Base-by-base conservation (phyloP, 441 rosid genomes). In the Euphorbia schlechtendalii region DNA sequence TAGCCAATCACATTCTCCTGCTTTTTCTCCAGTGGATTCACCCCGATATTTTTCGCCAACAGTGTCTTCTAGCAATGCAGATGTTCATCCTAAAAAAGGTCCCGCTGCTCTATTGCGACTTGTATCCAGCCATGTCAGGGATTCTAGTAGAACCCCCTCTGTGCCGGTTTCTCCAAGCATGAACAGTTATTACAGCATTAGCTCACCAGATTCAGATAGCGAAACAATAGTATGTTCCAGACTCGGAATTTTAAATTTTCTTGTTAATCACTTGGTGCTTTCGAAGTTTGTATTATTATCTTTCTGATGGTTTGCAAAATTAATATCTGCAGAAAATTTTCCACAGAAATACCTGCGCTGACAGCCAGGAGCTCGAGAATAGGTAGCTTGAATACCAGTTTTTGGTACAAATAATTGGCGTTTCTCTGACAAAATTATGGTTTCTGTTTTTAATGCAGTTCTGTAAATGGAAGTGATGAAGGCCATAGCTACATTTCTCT, bases 401-500 rank as follows among this genome's bases (percentile, higher is more conserved):
- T 52, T 65, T 24, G 13, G 13, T 38, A 7, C 43, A 38, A 38
- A 38, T 36, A 38, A 7, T 38, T 38, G 9, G 13, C 43, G 43
- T 12, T 38, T 38, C 30, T 38, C 43, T 38, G 7, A 7, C 43
- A 38, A 38, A 38, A 8, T 38, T 6, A 12, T 7, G 13, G 11
- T 38, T 38, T 38, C 51, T 64, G n/a, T 11, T 27, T 56, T 67
- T 22, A 27, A 27, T 72, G 68, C 83, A 82, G 86, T 68, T 69
- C 71, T 56, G 60, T 45, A 12, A 68, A 60, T 52, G 84, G 61
- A 65, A 79, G 74, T 60, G 84, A 78, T 14, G 89, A 84, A 55
- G 86, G 73, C 71, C 78, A 56, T 53, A 80, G 88, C 75, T 73
- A 55, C 73, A 60, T 78, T 58, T 84, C 85, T 3, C 69, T 74